Base-by-base conservation (phyloP, 2,329 filamentous ascomycete species). In the Ophiostoma sp. region DNA sequence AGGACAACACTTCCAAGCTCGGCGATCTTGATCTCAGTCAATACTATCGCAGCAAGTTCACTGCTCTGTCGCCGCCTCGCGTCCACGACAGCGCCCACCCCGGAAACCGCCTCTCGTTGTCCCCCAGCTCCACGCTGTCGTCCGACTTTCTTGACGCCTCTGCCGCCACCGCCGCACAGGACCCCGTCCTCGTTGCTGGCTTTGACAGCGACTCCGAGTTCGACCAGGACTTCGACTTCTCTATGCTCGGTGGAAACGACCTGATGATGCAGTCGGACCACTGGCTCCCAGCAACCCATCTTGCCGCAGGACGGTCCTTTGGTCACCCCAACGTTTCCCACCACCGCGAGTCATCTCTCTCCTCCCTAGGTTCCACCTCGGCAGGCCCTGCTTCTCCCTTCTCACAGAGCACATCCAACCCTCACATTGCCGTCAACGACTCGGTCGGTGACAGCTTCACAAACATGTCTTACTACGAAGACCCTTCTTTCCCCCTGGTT, bases 331-430 rank as follows among this genome's bases (percentile, higher is more conserved):
- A 25, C 19, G 79, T 84, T 50, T 78, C 83, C 33, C 89, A 91
- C 77, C 84, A 90, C 63, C 86, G 89, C 76, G 88, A 90, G 76
- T 88, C 88, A 1, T 90, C 88, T 7, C 81, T 89, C 50, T 90
- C 89, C 0, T 90, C 89, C 0, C 77, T 90, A 55, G 88, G 87
- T 12, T 90, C 89, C 0, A 84, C 87, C 48, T 90, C 89, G 0
- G 84, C 87, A 33, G 87, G 87, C n/a, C 89, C 89, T 22, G 83
- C 85, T 0, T 91, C 89, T 22, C 88, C 89, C 3, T 90, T 84
- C 79, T 85, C 84, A 52, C 82, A 85, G 73, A 88, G 84, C 77
- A 86, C 83, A 1, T 84, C 87, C 50, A 88, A 89, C 75, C 88
- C 88, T 2, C 87, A 89, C 9, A 88, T 91, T 69, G 87, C 87